phyloP scores from a whole-genome alignment of 2,329 filamentous ascomycete species.

The Aspergillus udagawae region DNA sequence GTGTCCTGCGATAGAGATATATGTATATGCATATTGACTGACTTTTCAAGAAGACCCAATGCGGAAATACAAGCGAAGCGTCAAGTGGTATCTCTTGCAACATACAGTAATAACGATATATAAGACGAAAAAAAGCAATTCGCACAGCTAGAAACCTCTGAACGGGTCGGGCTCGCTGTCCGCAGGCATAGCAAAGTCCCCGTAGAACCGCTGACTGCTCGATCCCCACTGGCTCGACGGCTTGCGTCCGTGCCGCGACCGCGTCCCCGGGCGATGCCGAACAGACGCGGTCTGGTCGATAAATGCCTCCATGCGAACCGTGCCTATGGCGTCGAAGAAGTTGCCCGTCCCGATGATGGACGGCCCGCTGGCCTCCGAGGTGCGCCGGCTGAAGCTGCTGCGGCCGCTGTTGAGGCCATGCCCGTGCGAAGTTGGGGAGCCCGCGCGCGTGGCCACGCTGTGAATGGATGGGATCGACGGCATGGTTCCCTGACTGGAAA shows the following conservation, averaged over 20 bases:
- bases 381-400: slow-evolving; percentile 49
- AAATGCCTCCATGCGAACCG: slow-evolving; percentile 95
- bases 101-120: neutral
- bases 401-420: slow-evolving; percentile 31
- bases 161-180: slow-evolving; percentile 44
- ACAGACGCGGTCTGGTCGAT: slow-evolving; percentile 55
- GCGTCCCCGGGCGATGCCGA: slow-evolving; percentile 18
- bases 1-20: too few species aligned
- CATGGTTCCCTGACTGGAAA: slow-evolving; percentile 52
- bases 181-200: slow-evolving; percentile 33
- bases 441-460: slow-evolving; percentile 52
- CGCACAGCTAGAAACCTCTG: slow-evolving; percentile 36
- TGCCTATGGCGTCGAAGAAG: slow-evolving; percentile 86
- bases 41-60: neutral
- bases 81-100: neutral
- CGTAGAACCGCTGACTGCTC: slow-evolving; percentile 19
- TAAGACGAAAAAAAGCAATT: neutral
- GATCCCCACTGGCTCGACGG: slow-evolving; percentile 32
- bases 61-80: neutral
- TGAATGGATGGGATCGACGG: slow-evolving; percentile 33
- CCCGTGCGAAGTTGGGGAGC: slow-evolving; percentile 37
- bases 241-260: slow-evolving; percentile 25
- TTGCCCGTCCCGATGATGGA: slow-evolving; percentile 46
- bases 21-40: neutral
- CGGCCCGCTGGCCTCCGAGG: slow-evolving; percentile 48